phyloP scores from a whole-genome alignment of 768 basidiomycete genomes.

The Dioszegia hungarica region DNA sequence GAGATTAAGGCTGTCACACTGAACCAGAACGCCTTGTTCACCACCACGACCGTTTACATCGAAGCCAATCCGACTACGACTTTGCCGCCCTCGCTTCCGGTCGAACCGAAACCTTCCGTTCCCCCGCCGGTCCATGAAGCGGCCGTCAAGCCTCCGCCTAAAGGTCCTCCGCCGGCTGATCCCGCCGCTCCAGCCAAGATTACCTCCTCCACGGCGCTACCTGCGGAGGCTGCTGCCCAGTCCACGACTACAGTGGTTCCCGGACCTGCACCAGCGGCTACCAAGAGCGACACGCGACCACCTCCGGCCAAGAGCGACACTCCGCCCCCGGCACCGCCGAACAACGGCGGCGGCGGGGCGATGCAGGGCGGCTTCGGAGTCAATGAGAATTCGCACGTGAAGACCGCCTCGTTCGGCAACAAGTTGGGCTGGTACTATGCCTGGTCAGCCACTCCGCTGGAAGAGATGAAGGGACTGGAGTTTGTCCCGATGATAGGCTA shows the following conservation, averaged over 20 bases:
- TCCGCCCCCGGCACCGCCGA: not conserved
- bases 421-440: constrained; percentile 24
- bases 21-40: not conserved
- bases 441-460: constrained; percentile 13
- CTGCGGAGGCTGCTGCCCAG: too few species aligned
- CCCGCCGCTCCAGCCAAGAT: not conserved
- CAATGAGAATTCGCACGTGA: not conserved
- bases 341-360: not conserved
- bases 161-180: not conserved
- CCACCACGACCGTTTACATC: not conserved
- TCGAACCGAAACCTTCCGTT: not conserved
- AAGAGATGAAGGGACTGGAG: constrained; percentile 11
- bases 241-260: too few species aligned
- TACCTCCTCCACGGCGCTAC: not conserved
- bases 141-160: too few species aligned
- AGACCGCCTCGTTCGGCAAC: not conserved
- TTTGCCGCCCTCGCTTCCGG: not conserved
- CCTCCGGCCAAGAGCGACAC: not conserved
- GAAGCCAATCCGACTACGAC: not conserved
- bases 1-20: too few species aligned
- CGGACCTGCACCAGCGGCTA: too few species aligned
- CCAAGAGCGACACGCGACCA: too few species aligned
- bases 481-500: constrained; percentile 29
- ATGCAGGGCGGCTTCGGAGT: constrained; percentile 4
- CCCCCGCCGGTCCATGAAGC: too few species aligned